Evolutionary conservation across 2,329 filamentous ascomycete species (phyloP), one percentile per base, ranked within the genome.

Genomic region (Hypoxylon sp.): DNA sequence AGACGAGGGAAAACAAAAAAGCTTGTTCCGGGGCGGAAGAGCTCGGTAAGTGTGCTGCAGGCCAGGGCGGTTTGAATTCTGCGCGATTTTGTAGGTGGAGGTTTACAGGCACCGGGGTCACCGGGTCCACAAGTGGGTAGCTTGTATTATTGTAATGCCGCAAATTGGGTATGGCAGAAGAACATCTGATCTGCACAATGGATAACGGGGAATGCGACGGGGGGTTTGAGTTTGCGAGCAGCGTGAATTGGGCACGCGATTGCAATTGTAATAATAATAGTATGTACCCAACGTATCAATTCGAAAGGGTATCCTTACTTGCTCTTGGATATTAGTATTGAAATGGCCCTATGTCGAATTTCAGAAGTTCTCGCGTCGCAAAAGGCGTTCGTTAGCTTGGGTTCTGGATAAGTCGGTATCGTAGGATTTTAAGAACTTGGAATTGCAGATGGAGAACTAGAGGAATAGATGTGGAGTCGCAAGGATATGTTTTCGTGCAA

Each of bases 81-180:
- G 74, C 74, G 74, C 74, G 74, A 76, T 76, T 76, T 76, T 75
- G 74, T 71, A 70, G 67, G 67, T 62, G 64, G 53, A 70, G 55
- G 61, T 63, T 55, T 51, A 59, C 67, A 70, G 65, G 64, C 61
- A 67, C 62, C 62, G 69, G 61, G 68, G 66, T 71, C 67, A 71
- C 63, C 65, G 64, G 71, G 64, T 65, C 73, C 72, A 73, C 65
- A 63, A 55, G 73, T 73, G 71, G 73, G 55, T 71, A 70, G 53
- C 51, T n/a, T 61, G 52, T 69, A 61, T 67, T 67, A 64, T 64
- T 56, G 62, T 69, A 69, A 70, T 71, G 71, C 70, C 73, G 64
- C 66, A 73, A 71, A 63, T 68, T 66, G 68, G 70, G 72, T 53
- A 72, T 58, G 37, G 63, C 34, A 21, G 62, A 65, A 12, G 70